Evolutionary conservation across 202 grass and related monocot species (phyloP), one percentile per base, ranked within the genome.

Genomic region (Eragrostis tef): DNA sequence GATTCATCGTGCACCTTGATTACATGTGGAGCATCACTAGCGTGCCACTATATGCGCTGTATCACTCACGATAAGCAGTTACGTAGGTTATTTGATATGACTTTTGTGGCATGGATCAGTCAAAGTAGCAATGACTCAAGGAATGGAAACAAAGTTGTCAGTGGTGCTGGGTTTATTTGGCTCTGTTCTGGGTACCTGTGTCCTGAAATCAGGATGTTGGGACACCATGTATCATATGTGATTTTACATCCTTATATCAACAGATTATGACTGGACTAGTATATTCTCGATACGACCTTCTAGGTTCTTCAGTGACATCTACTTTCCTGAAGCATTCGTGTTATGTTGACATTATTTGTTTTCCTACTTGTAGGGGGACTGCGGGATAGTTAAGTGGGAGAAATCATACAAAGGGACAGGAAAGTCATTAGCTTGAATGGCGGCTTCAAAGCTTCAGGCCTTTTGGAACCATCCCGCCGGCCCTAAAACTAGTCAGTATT

Each of bases 401-500:
- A 26, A 75, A 15, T 59, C 12, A 24, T 5, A 3, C 20, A 13
- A 24, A 73, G 22, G 31, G 17, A 56, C 51, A 57, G 47, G 49
- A 41, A 67, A 68, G 3, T 14, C 9, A 43, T 3, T 45, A 70
- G 50, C 57, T 70, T 27, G 15, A 70, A 80, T 80, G 78, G 78
- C 78, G 56, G 21, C 49, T 58, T 14, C 78, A n/a, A 80, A 80
- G 50, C 78, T 80, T 9, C 78, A 80, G 21, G 78, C 64, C 9
- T 9, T 80, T 29, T 80, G 78, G 78, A 80, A 80, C 64, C 78
- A 80, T 43, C 78, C 77, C 0, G 77, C 77, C 67, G 77, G 77
- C 14, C 77, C 77, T 31, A 79, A 79, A 43, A 79, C 77, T 5
- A 80, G 78, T 80, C 11, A 80, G 77, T 80, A 6, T 68, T 41